Percentiles rank a stretch among this genome's conserved stretches.
These are phyloP conservation scores for Sisymbrium irio DNA, from an alignment of 345 rosid genomes.

Conservation along the genomic window DNA sequence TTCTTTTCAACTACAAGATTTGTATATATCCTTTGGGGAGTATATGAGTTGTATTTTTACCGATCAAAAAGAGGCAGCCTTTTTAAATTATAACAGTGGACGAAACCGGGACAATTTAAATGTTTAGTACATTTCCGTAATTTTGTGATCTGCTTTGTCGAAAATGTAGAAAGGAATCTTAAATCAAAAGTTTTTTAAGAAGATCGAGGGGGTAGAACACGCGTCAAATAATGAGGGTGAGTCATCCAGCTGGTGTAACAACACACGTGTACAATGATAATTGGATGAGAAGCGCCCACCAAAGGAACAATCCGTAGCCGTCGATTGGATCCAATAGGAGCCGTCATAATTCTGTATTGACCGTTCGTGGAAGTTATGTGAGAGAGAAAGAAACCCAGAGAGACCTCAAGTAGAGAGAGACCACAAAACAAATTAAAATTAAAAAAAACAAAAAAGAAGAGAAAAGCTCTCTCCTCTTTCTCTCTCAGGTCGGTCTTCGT, in stretches of 20 bases:
- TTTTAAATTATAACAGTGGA: no score
- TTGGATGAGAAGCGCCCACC: constrained; percentile 37
- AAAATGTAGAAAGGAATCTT: constrained; percentile 3
- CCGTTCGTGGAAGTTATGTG: constrained; percentile 44
- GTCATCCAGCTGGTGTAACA: constrained; percentile 23
- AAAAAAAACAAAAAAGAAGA: neutral
- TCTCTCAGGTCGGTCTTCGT: constrained; percentile 32
- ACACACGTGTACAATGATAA: neutral
- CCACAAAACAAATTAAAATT: constrained; percentile 7
- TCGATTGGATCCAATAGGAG: constrained; percentile 26
- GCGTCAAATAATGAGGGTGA: constrained; percentile 29
- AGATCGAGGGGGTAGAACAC: constrained; percentile 28
- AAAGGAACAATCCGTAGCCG: constrained; percentile 34
- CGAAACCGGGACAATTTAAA: neutral
- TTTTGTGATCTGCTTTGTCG: neutral
- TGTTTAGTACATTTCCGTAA: neutral
- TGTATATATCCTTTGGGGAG: no score
- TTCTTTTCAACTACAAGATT: no score
- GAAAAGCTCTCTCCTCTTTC: constrained; percentile 3
- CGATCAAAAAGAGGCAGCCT: no score
- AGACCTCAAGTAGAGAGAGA: constrained; percentile 26
- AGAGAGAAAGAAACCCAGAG: constrained; percentile 36
- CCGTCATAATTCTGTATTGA: constrained; percentile 37
- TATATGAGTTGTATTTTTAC: no score
- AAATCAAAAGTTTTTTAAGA: neutral